Percentiles rank a stretch among this genome's conserved stretches.
phyloP scores from a whole-genome alignment of 2,329 filamentous ascomycete species.

The Trichoderma lentiforme region DNA sequence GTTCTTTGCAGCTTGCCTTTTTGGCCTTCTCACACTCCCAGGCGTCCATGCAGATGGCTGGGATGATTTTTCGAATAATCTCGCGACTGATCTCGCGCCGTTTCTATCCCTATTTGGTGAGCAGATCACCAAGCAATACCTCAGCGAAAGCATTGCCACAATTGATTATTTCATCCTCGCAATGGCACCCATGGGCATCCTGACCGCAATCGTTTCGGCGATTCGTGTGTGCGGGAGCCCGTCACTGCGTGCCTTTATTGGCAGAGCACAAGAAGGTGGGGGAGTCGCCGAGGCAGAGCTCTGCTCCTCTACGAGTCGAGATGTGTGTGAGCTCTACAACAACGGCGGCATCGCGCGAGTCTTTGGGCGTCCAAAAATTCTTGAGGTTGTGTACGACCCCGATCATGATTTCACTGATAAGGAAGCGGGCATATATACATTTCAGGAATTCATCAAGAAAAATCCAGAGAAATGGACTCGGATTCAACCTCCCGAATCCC shows the following conservation, averaged over 20 bases:
- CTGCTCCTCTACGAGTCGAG: background rate
- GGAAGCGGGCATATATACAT: background rate
- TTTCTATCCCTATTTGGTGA: background rate
- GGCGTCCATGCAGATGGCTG: background rate
- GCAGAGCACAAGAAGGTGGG: background rate
- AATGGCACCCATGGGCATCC: background rate
- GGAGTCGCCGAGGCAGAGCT: background rate
- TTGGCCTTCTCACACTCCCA: background rate
- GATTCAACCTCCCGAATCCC: rapidly evolving
- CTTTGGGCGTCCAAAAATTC: background rate
- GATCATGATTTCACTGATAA: background rate
- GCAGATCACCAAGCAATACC: background rate
- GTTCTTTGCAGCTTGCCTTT: background rate
- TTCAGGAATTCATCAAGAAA: background rate
- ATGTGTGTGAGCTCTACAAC: background rate
- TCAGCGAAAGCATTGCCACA: background rate
- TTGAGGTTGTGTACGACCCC: background rate
- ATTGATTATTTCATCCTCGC: background rate
- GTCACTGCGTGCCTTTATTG: background rate
- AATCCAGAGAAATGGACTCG: background rate
- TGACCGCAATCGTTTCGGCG: background rate
- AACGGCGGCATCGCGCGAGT: background rate
- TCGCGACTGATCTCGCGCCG: background rate
- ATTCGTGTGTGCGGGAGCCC: background rate
- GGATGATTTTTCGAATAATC: background rate